Percentiles rank a stretch among this genome's conserved stretches.
These are phyloP conservation scores for Erysimum pusillum DNA, from an alignment of 441 rosid species.

Conservation along the genomic window DNA sequence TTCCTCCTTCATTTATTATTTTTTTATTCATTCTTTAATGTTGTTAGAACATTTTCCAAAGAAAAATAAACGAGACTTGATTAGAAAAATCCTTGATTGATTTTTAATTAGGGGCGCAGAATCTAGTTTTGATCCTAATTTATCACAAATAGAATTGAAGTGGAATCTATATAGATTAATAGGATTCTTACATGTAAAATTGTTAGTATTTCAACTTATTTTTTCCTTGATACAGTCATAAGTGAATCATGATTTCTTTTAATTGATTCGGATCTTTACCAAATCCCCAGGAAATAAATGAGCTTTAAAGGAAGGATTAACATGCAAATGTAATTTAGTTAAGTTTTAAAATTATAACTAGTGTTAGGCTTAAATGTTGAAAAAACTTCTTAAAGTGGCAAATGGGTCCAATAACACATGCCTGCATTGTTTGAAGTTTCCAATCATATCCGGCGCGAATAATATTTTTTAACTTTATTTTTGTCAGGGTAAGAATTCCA, in stretches of 20 bases:
- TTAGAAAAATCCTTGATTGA: not conserved
- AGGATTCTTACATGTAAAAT: slow-evolving; percentile 11
- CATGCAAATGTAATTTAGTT: slow-evolving; percentile 15
- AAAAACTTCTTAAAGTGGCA: slow-evolving; percentile 25
- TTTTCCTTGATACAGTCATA: slow-evolving; percentile 7
- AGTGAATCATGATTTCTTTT: slow-evolving; percentile 29
- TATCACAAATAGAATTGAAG: not conserved
- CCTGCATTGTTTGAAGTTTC: slow-evolving; percentile 43
- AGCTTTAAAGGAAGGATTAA: slow-evolving; percentile 38
- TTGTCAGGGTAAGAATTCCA: slow-evolving; percentile 38
- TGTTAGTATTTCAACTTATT: not conserved
- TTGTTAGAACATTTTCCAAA: slow-evolving; percentile 32
- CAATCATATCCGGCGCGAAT: slow-evolving; percentile 49
- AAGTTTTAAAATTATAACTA: not conserved
- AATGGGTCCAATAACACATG: slow-evolving; percentile 49
- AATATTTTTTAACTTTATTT: not conserved
- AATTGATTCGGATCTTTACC: slow-evolving; percentile 6
- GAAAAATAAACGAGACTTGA: not conserved
- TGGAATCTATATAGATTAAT: no score
- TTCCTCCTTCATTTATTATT: slow-evolving; percentile 10
- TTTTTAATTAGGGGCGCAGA: not conserved
- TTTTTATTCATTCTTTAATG: slow-evolving; percentile 22
- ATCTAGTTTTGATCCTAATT: slow-evolving; percentile 32
- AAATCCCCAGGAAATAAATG: slow-evolving; percentile 35
- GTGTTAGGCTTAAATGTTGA: slow-evolving; percentile 31